Base-by-base conservation (phyloP, 495 filamentous ascomycete species). In the Xylaria intraflava region DNA sequence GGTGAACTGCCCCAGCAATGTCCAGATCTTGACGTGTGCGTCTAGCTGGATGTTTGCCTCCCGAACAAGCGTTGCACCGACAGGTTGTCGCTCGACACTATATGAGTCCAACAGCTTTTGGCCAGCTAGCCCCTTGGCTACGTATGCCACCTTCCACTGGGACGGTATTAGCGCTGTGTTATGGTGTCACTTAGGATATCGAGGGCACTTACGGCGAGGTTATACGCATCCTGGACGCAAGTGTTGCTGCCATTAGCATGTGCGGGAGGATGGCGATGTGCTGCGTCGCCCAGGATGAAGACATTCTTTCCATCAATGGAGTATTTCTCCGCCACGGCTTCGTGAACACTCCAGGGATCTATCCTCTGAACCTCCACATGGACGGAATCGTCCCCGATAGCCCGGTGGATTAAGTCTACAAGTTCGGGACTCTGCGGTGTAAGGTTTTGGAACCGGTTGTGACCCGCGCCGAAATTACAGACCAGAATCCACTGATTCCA, bases 401-500 rank as follows among this genome's bases (percentile, higher is more conserved):
- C 60, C 16, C 76, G 60, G 14, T 68, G 64, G 2, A 76, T 61
- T 0, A 70, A 58, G 10, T 65, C 54, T 6, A 68, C 53, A 50
- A 74, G 76, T 46, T 78, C 69, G 20, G 73, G 73, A 8, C 64
- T 51, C 0, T 68, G 56, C 0, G 74, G 68, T 6, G 52, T 60
- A 7, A 56, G 19, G 16, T 52, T n/a, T 12, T 64, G 57, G 48
- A 65, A 63, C 9, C 59, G 59, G 10, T 62, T 26, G 41, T 70
- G 65, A 14, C 61, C 59, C 0, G 69, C 71, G 23, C 62, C 61
- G 0, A 75, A 69, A 12, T 78, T 67, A n/a, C 75, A 56, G 51
- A 80, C 77, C 41, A 81, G 74, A 62, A 82, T 70, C 79, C 79
- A 78, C 59, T 81, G 71, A 59, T 77, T 55, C 78, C 77, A 82